Base-by-base conservation (phyloP, 371 early-diverging fungal species). In the Syncephalastrum racemosum region DNA sequence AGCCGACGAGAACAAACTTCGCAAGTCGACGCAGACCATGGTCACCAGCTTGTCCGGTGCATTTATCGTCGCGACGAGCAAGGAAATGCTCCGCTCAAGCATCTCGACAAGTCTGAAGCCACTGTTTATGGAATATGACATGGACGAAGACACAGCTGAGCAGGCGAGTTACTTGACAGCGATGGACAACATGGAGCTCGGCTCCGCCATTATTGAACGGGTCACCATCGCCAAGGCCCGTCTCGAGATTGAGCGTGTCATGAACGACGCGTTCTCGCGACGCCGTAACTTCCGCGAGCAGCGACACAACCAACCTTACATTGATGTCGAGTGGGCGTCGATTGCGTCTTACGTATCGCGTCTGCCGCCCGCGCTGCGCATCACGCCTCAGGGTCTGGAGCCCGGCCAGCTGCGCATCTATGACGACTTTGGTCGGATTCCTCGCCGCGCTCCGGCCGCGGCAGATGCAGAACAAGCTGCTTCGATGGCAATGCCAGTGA, bases 1-100 rank as follows among this genome's bases (percentile, higher is more conserved):
- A 69, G 85, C 92, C 1, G 91, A 95, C 63, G 97, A 97, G 63
- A 90, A 90, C 49, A 88, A 89, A 66, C 87, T 97, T 88, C 81
- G 92, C 44, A 88, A 91, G 46, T 92, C 99, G 2, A 96, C 97
- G 4, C 93, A 94, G 63, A 61, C 88, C 48, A 99, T 99, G 97
- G 94, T 88, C 4, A 90, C 91, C 53, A 91, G 85, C 20, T 71
- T 98, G 15, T 71, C 74, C 16, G 87, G 89, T 2, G 86, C 84
- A 50, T 79, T 96, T 42, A 95, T 95, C 2, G 83, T 95, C 44
- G 97, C 93, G 16, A 90, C 94, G 4, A 93, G 93, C 61, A 90
- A 96, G 57, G 98, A 99, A 56, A 93, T 93, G 36, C 80, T 99
- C n/a, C 86, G 91, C n/a, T 75, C 87, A 18, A 88, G 87, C 70